Evolutionary conservation across 2,329 filamentous ascomycete species (phyloP).

Genomic region (Parastagonospora nodorum): DNA sequence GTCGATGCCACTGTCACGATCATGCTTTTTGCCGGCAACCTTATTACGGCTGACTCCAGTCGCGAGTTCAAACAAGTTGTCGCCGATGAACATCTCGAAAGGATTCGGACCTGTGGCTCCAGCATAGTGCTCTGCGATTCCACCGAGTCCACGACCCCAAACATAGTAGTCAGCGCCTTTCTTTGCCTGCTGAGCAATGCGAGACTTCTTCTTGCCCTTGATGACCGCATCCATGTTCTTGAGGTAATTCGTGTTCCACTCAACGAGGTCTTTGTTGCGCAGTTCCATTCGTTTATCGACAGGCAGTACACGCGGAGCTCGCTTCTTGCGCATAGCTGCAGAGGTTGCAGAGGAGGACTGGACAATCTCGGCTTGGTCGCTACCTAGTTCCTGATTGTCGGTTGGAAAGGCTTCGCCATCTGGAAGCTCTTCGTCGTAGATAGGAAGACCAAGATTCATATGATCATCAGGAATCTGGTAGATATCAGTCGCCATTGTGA

Average conservation of each 20-base stretch:
- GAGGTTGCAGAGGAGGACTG: constrained; percentile 46
- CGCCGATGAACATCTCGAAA: constrained; percentile 64
- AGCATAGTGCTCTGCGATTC: constrained; percentile 44
- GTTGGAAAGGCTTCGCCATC: constrained; percentile 36
- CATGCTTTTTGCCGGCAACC: constrained; percentile 35
- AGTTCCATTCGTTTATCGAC: constrained; percentile 59
- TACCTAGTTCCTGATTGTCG: constrained; percentile 8
- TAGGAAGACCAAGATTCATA: constrained; percentile 39
- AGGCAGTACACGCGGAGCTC: constrained; percentile 48
- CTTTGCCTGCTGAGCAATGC: constrained; percentile 56
- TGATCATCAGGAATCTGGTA: constrained; percentile 28
- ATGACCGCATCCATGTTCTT: constrained; percentile 62
- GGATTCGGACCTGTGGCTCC: constrained; percentile 51
- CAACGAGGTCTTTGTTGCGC: constrained; percentile 59
- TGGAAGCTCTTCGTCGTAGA: constrained; percentile 42
- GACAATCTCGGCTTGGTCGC: constrained; percentile 24
- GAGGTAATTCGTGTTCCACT: constrained; percentile 65
- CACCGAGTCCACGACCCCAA: constrained; percentile 61
- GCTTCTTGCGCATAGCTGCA: constrained; percentile 48
- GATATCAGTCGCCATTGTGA: constrained; percentile 16
- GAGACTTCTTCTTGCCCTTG: constrained; percentile 52
- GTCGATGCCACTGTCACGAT: constrained; percentile 42
- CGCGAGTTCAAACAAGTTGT: constrained; percentile 57
- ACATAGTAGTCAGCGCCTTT: constrained; percentile 68
- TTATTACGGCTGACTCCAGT: constrained; percentile 44